These are phyloP conservation scores for Aphanocladium album DNA, from an alignment of 2,329 filamentous ascomycete genomes.

Conservation along the genomic window DNA sequence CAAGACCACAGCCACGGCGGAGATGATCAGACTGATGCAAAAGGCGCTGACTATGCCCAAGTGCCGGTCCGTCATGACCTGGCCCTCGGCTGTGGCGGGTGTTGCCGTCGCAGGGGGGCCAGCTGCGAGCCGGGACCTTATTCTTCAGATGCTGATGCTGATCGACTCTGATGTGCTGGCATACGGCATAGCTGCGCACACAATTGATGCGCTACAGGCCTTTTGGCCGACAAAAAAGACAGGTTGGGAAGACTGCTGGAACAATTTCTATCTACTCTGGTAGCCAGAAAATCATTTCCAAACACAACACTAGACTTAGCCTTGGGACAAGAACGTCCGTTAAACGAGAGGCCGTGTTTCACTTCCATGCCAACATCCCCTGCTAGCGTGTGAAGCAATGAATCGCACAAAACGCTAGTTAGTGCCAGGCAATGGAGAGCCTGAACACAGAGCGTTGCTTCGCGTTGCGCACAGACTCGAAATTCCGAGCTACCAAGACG, in stretches of 20 bases:
- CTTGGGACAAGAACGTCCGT: not conserved
- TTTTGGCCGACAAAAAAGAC: slow-evolving; percentile 2
- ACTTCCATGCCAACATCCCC: not conserved
- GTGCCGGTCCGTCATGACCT: not conserved
- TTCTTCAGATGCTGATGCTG: not conserved
- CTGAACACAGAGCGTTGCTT: not conserved
- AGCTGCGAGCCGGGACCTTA: not conserved
- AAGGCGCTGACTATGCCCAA: not conserved
- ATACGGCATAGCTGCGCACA: slow-evolving; percentile 6
- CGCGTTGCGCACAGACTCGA: not conserved
- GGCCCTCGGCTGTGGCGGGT: not conserved
- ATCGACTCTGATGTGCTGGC: slow-evolving; percentile 1
- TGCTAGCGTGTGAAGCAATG: not conserved
- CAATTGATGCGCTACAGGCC: not conserved
- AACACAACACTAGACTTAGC: not conserved
- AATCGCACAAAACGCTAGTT: not conserved
- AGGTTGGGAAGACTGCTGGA: slow-evolving; percentile 10
- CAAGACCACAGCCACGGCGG: not conserved
- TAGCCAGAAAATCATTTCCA: not conserved
- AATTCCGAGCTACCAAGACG: not conserved
- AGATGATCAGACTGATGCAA: not conserved
- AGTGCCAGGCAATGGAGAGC: not conserved
- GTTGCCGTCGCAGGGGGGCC: slow-evolving; percentile 5
- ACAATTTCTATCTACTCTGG: slow-evolving; percentile 6
- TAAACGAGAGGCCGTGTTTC: not conserved